Percentiles rank a stretch among this genome's conserved stretches.
Conservation (phyloP, 148 eudicot species). For the Fagopyrum homotropicum region DNA sequence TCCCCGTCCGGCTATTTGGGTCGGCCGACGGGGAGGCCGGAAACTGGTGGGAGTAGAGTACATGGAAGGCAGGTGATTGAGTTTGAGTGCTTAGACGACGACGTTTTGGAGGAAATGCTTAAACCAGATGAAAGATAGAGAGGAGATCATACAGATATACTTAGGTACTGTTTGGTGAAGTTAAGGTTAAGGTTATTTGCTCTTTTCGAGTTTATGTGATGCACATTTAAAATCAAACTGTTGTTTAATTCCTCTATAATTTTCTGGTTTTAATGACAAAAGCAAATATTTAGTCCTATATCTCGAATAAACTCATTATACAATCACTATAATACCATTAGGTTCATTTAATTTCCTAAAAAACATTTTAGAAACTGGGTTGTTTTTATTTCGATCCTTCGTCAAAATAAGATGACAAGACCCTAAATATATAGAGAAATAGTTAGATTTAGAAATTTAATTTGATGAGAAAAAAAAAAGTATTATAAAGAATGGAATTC, state of each 20-base stretch:
- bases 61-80: slow-evolving; percentile 16
- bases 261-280: background rate
- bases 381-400: too few relatives aligned
- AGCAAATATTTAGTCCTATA: too few relatives aligned
- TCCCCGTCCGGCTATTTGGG: background rate
- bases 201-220: background rate
- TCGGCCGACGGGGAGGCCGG: background rate
- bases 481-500: too few relatives aligned
- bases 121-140: slow-evolving; percentile 10
- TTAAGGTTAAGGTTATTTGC: background rate
- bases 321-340: too few relatives aligned
- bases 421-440: too few relatives aligned
- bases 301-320: too few relatives aligned
- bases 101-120: slow-evolving; percentile 15
- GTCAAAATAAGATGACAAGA: too few relatives aligned
- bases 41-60: background rate
- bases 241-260: background rate
- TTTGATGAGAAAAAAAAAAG: too few relatives aligned
- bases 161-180: background rate
- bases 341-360: too few relatives aligned
- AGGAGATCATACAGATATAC: background rate
- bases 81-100: slow-evolving; percentile 16
- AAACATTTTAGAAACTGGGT: too few relatives aligned
- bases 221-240: background rate
- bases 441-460: too few relatives aligned